A percentile compares a stretch with the other conserved stretches of the same genome.
Conservation (phyloP, 2,329 filamentous ascomycete species). For the Alternaria gaisen region DNA sequence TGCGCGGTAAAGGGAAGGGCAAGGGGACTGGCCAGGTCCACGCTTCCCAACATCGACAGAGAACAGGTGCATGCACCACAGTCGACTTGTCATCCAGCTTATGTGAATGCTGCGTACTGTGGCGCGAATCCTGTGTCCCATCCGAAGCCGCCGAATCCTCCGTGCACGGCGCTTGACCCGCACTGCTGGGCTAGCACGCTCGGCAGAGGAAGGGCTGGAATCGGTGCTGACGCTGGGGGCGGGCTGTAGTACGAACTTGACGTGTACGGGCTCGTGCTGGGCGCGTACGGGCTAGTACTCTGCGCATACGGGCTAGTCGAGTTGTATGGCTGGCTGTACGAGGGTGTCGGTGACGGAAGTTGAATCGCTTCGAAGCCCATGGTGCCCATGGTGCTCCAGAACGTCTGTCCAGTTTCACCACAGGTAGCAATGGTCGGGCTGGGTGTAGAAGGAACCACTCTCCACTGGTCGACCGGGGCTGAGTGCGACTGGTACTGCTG, state of each 20-base stretch:
- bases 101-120: slow-evolving; percentile 80
- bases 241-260: slow-evolving; percentile 80
- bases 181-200: slow-evolving; percentile 87
- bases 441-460: slow-evolving; percentile 87
- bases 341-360: slow-evolving; percentile 79
- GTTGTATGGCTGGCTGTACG: slow-evolving; percentile 74
- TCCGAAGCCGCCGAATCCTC: slow-evolving; percentile 78
- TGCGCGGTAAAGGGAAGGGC: slow-evolving; percentile 33
- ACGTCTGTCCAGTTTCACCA: slow-evolving; percentile 73
- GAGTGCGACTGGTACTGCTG: slow-evolving; percentile 67
- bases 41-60: slow-evolving; percentile 48
- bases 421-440: slow-evolving; percentile 74
- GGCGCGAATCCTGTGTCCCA: slow-evolving; percentile 87
- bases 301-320: slow-evolving; percentile 53
- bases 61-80: slow-evolving; percentile 33
- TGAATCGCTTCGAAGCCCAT: slow-evolving; percentile 72
- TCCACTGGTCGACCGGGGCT: slow-evolving; percentile 85
- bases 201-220: slow-evolving; percentile 80
- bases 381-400: slow-evolving; percentile 76
- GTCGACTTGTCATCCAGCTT: slow-evolving; percentile 53
- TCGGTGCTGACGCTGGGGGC: slow-evolving; percentile 75
- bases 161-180: slow-evolving; percentile 69
- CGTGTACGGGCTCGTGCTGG: slow-evolving; percentile 68
- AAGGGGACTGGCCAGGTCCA: slow-evolving; percentile 55
- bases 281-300: slow-evolving; percentile 52